Conservation (phyloP, 2,329 filamentous ascomycete genomes). For the Ascosphaera aggregata region DNA sequence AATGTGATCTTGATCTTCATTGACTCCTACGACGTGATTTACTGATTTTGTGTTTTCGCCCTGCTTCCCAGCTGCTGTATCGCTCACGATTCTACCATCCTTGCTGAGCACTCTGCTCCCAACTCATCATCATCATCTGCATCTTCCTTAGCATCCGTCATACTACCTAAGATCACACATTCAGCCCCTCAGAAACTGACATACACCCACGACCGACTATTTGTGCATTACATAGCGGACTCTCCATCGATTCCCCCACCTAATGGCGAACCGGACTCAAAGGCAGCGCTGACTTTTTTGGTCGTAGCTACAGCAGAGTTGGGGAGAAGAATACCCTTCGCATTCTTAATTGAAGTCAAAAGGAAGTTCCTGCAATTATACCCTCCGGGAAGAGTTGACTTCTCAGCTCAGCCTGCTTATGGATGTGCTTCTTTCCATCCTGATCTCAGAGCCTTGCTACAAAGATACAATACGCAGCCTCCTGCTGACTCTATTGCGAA, state of each 20-base stretch:
- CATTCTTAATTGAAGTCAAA: constrained; percentile 77
- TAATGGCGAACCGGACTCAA: constrained; percentile 27
- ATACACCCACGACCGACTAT: constrained; percentile 74
- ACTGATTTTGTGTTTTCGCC: background rate
- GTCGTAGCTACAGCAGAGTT: constrained; percentile 64
- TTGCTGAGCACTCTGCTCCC: constrained; percentile 75
- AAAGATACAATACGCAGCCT: constrained; percentile 60
- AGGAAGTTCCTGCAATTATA: constrained; percentile 61
- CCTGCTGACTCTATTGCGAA: constrained; percentile 62
- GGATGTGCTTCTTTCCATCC: constrained; percentile 74
- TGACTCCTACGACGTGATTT: background rate
- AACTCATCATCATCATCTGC: constrained; percentile 64
- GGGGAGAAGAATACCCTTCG: constrained; percentile 75
- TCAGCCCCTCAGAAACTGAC: constrained; percentile 63
- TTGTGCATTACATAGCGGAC: constrained; percentile 90
- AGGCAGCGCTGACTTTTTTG: constrained; percentile 74
- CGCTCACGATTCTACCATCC: constrained; percentile 78
- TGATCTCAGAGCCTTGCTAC: constrained; percentile 52
- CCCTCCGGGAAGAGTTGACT: constrained; percentile 43
- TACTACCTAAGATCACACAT: constrained; percentile 89
- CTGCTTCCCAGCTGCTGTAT: constrained; percentile 60
- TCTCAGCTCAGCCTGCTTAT: constrained; percentile 59
- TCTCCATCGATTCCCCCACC: constrained; percentile 40
- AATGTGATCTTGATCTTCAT: too few relatives aligned
- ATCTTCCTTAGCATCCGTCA: constrained; percentile 71